A percentile compares a stretch with the other conserved stretches of the same genome.
Conservation (phyloP, 768 basidiomycete genomes). For the Hygrocybe coccinea region DNA sequence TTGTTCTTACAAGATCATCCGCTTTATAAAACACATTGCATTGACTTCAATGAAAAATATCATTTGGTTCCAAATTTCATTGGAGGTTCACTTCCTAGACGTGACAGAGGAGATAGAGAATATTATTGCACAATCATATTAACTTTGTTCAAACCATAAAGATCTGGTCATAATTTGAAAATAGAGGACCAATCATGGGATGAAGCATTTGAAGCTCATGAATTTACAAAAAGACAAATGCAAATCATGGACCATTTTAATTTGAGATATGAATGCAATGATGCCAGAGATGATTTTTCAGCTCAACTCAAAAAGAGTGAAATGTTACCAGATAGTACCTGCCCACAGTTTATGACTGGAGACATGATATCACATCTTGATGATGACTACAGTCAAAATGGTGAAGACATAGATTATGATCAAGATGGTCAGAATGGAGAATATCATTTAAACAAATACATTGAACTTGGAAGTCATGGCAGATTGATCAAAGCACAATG, state of each 20-base stretch:
- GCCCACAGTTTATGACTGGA: not conserved
- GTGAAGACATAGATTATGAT: no score
- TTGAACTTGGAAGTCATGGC: no score
- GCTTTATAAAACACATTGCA: no score
- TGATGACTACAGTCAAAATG: not conserved
- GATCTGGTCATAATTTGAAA: slow-evolving; percentile 21
- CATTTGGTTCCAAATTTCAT: slow-evolving; percentile 25
- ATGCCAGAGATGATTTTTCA: slow-evolving; percentile 33
- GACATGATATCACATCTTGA: not conserved
- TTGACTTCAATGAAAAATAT: no score
- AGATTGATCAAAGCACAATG: not conserved
- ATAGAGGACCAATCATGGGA: slow-evolving; percentile 19
- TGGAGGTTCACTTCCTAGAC: slow-evolving; percentile 23
- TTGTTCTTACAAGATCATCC: no score
- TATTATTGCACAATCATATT: slow-evolving; percentile 26
- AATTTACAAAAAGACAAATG: slow-evolving; percentile 11
- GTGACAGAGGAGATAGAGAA: slow-evolving; percentile 26
- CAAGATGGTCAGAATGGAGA: no score
- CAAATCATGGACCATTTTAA: slow-evolving; percentile 29
- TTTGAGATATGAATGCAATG: slow-evolving; percentile 32
- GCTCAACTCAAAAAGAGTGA: slow-evolving; percentile 5
- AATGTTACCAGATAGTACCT: not conserved
- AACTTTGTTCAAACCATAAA: slow-evolving; percentile 19
- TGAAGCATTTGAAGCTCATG: slow-evolving; percentile 18
- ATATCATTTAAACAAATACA: not conserved